Percentiles rank a stretch among this genome's conserved stretches.
Evolutionary conservation across 2,329 filamentous ascomycete genomes (phyloP).

Genomic region (Penicillium aurantiogriseum): DNA sequence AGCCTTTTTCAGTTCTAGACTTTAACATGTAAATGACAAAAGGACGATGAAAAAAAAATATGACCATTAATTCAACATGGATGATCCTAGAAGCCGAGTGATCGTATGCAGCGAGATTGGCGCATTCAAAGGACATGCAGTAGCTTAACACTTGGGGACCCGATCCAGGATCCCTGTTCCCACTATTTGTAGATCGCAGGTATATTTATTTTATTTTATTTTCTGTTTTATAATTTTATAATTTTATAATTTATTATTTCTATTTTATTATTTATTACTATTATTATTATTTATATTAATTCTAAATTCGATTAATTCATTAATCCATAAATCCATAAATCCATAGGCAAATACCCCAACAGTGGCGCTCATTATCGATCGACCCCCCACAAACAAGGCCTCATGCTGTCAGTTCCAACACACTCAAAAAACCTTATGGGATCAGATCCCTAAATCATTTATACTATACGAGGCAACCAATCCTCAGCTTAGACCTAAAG

Average conservation of each 20-base stretch:
- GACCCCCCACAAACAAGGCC: background rate
- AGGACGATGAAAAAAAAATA: constrained; percentile 6
- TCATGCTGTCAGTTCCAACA: background rate
- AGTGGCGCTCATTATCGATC: constrained; percentile 24
- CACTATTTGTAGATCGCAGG: constrained; percentile 22
- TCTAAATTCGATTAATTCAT: too few relatives aligned
- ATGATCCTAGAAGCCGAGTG: constrained; percentile 22
- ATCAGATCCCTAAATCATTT: constrained; percentile 5
- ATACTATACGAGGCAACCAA: constrained; percentile 1
- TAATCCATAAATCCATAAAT: too few relatives aligned
- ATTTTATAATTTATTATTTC: background rate
- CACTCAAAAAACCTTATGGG: background rate
- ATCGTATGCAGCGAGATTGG: constrained; percentile 21
- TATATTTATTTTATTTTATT: constrained; percentile 5
- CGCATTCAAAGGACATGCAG: constrained; percentile 16
- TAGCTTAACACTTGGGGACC: constrained; percentile 14
- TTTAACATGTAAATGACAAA: constrained; percentile 9
- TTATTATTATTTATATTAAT: background rate
- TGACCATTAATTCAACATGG: constrained; percentile 15
- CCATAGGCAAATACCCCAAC: background rate
- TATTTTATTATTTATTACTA: background rate
- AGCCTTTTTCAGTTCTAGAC: constrained; percentile 23
- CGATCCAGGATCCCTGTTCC: constrained; percentile 22
- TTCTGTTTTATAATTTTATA: background rate
- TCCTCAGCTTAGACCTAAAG: background rate